Base-by-base conservation (phyloP, 2,329 filamentous ascomycete genomes). In the Stagonosporopsis tanaceti region DNA sequence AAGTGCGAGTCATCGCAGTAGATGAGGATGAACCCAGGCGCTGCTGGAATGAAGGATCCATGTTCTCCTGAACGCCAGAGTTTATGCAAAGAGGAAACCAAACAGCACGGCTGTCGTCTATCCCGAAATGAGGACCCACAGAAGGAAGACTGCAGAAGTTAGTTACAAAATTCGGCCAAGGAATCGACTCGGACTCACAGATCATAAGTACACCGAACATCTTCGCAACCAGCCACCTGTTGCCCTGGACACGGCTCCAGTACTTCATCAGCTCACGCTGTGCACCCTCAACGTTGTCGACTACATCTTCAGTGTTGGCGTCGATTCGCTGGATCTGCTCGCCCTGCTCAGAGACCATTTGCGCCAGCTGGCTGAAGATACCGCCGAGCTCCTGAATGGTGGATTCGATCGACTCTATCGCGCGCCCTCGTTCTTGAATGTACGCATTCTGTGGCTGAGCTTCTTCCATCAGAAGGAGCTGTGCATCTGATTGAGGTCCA, bases 241-340 rank as follows among this genome's bases (percentile, higher is more conserved):
- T 99, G 61, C 93, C 92, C 54, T 92, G 95, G 27, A 98, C 93
- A 38, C 93, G 85, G 27, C 87, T 90, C 94, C 95, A 99, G 79
- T 98, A 99, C 77, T 97, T 97, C 79, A 99, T 87, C 71, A 99
- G 76, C 78, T 99, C 94, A 62, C 93, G 85, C 75, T 99, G 95
- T 6, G 95, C 95, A 17, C 95, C 95, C 72, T 97, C 87, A n/a
- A 99, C 94, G 69, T 99, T 99, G 72, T 98, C 94, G 52, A 99
- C 94, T 6, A 99, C 92, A 68, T 97, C 93, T 72, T 99, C 95
- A 1, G 94, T 97, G 77, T 98, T 97, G 64, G 94, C 94, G 70
- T 98, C 94, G 72, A 97, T 97, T 47, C 94, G 85, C 78, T 98
- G 92, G 64, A 99, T 96, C 90, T 97, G 96, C 78, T 97, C 95